A percentile compares a stretch with the other conserved stretches of the same genome.
phyloP scores from a whole-genome alignment of 257 asterid species.

The Solanum arcanum region DNA sequence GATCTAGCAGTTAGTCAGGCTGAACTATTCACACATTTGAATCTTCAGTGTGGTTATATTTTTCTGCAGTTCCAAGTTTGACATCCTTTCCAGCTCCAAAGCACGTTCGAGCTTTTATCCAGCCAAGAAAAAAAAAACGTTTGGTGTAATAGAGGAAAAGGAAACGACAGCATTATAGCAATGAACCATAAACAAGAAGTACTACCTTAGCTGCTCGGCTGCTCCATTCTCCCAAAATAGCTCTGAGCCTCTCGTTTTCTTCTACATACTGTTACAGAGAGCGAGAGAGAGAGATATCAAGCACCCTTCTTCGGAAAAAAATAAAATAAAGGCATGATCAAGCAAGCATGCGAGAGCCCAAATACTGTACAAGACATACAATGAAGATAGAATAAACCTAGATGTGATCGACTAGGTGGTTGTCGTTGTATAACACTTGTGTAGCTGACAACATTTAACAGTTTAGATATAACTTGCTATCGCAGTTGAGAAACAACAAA shows the following conservation, averaged over 20 bases:
- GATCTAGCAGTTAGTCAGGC: neutral
- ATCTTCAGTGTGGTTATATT: slow-evolving; percentile 36
- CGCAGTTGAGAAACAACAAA: neutral
- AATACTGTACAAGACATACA: neutral
- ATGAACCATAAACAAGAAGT: neutral
- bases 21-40: slow-evolving; percentile 4
- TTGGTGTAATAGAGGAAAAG: slow-evolving; percentile 1
- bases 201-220: slow-evolving; percentile 89
- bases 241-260: slow-evolving; percentile 96
- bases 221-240: slow-evolving; percentile 96
- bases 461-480: neutral
- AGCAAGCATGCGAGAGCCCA: neutral
- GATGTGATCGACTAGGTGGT: neutral
- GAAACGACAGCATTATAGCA: neutral
- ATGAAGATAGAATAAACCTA: neutral
- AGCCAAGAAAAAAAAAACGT: slow-evolving; percentile 7
- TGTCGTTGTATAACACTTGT: neutral
- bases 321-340: neutral
- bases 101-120: slow-evolving; percentile 85
- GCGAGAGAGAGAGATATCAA: neutral
- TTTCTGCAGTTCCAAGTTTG: slow-evolving; percentile 81
- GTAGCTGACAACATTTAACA: neutral
- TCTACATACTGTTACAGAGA: slow-evolving; percentile 67
- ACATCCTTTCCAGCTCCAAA: slow-evolving; percentile 61
- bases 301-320: neutral